Percentiles rank a stretch among this genome's conserved stretches.
phyloP scores from a whole-genome alignment of 768 basidiomycete genomes.

The Termitomyces sp. region DNA sequence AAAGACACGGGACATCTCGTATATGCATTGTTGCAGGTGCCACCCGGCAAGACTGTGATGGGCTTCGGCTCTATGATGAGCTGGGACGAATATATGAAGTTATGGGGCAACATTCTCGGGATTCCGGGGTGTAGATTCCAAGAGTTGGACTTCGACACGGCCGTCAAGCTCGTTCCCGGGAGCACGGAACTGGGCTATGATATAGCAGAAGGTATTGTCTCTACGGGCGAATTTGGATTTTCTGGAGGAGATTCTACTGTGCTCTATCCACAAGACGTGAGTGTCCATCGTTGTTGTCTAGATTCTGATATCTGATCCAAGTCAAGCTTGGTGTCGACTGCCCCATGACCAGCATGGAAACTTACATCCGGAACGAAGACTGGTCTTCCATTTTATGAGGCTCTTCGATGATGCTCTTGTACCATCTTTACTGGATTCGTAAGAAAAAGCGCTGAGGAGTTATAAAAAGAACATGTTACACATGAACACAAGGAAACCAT shows the following conservation, averaged over 20 bases:
- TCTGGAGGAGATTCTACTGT: slow-evolving; percentile 4
- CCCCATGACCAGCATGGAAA: slow-evolving; percentile 5
- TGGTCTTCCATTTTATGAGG: not conserved
- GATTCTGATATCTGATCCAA: not conserved
- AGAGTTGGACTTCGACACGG: not conserved
- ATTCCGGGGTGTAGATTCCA: not conserved
- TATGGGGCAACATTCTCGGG: slow-evolving; percentile 3
- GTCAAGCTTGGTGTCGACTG: slow-evolving; percentile 1
- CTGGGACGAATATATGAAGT: slow-evolving; percentile 3
- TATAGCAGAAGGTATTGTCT: not conserved
- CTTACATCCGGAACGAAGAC: slow-evolving; percentile 4
- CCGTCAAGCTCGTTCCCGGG: not conserved
- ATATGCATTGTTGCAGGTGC: not conserved
- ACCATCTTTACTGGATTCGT: not conserved
- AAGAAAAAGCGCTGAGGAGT: not conserved
- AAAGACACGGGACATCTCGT: slow-evolving; percentile 5
- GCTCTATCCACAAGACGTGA: slow-evolving; percentile 5
- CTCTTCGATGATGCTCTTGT: not conserved
- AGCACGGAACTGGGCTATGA: not conserved
- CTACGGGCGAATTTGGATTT: slow-evolving; percentile 2
- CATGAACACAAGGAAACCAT: too few species aligned
- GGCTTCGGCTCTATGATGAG: slow-evolving; percentile 9
- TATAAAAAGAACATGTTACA: too few species aligned
- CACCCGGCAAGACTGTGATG: slow-evolving; percentile 1
- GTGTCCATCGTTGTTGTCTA: not conserved